A percentile compares a stretch with the other conserved stretches of the same genome.
Evolutionary conservation across 164 flowering plant genomes (phyloP).

Genomic region (Taxillus chinensis): DNA sequence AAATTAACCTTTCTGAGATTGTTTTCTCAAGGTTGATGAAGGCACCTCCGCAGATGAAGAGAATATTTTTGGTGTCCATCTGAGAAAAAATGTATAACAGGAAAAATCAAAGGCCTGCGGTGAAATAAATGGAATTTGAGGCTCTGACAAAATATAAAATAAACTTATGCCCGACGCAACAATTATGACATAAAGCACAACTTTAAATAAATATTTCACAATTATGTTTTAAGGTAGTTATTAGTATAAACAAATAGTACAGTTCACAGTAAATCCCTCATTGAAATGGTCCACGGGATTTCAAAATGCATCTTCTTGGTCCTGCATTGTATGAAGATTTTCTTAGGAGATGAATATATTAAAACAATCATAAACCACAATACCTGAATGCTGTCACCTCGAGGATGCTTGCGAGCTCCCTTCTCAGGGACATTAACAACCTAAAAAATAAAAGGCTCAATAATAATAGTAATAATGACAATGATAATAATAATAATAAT

Average conservation of each 20-base stretch:
- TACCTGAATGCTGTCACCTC: slow-evolving; percentile 98
- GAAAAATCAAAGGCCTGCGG: not conserved
- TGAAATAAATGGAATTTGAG: not conserved
- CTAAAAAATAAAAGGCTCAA: slow-evolving; percentile 19
- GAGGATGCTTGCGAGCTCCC: slow-evolving; percentile 91
- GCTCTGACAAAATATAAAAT: not conserved
- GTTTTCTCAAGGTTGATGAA: slow-evolving; percentile 89
- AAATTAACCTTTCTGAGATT: slow-evolving; percentile 76
- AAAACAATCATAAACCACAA: not conserved
- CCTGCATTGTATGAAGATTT: too few relatives aligned
- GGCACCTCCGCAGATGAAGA: slow-evolving; percentile 96
- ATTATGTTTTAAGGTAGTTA: too few relatives aligned
- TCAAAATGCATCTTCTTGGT: too few relatives aligned
- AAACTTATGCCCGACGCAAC: not conserved
- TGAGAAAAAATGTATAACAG: slow-evolving; percentile 18
- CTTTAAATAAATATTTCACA: not conserved
- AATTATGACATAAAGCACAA: not conserved
- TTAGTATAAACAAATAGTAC: too few relatives aligned
- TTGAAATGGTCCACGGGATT: not conserved
- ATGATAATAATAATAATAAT: too few relatives aligned
- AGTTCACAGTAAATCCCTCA: not conserved
- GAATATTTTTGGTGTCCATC: slow-evolving; percentile 95
- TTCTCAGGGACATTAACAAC: slow-evolving; percentile 94
- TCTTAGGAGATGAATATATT: too few relatives aligned
- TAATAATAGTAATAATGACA: not conserved